Evolutionary conservation across 768 basidiomycete genomes (phyloP).

Genomic region (Bullera alba): DNA sequence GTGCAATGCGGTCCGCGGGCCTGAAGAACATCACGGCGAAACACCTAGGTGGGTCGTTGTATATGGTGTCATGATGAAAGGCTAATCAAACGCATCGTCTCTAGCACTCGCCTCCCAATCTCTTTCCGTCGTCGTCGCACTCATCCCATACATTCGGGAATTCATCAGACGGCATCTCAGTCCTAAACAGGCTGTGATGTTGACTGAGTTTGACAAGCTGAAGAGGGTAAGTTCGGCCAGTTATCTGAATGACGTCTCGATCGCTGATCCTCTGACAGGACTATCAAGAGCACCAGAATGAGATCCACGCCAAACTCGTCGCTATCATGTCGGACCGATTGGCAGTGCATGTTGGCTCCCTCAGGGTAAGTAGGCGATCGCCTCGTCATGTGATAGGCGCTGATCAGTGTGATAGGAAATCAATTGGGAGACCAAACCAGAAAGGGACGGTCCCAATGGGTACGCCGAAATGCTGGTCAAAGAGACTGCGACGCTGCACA

Average conservation of each 20-base stretch:
- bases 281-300: conserved; percentile 98
- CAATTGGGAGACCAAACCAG: conserved; percentile 58
- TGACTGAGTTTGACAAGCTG: conserved; percentile 96
- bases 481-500: conserved; percentile 91
- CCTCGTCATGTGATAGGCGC: neutral
- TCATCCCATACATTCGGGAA: conserved; percentile 94
- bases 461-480: conserved; percentile 91
- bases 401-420: conserved; percentile 53
- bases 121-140: conserved; percentile 82
- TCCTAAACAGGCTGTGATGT: conserved; percentile 90
- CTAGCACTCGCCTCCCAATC: conserved; percentile 91
- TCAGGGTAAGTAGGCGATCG: conserved; percentile 55
- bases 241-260: neutral
- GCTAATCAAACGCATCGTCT: neutral
- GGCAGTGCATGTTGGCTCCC: conserved; percentile 70
- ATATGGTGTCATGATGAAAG: no score
- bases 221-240: conserved; percentile 63
- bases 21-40: conserved; percentile 97
- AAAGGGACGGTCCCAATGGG: conserved; percentile 38
- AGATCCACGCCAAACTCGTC: conserved; percentile 94
- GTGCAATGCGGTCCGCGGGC: conserved; percentile 97
- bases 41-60: conserved; percentile 65
- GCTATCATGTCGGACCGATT: conserved; percentile 97
- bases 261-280: conserved; percentile 54
- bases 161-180: conserved; percentile 87